Conservation (phyloP, 2,329 filamentous ascomycete species). For the Aspergillus pseudoterreus region DNA sequence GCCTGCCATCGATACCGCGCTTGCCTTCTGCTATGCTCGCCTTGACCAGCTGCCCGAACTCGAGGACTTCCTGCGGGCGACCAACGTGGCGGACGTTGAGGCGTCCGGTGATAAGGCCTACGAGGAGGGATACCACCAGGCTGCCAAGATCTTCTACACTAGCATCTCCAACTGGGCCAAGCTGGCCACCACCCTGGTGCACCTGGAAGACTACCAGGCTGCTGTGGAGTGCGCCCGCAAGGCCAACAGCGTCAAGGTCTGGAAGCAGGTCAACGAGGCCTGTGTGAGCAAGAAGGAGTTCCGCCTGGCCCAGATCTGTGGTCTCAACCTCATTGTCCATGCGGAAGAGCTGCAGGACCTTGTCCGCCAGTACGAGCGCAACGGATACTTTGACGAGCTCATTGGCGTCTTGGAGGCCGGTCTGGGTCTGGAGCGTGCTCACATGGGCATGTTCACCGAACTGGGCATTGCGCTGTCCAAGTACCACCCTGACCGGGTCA, state of each 20-base stretch:
- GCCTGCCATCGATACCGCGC: slow-evolving; percentile 84
- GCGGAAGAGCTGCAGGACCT: slow-evolving; percentile 91
- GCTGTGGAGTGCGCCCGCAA: slow-evolving; percentile 97
- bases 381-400: slow-evolving; percentile 98
- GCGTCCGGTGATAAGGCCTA: slow-evolving; percentile 98
- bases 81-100: slow-evolving; percentile 94
- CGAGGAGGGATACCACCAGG: slow-evolving; percentile 87
- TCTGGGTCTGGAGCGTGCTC: slow-evolving; percentile 82
- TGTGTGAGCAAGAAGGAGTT: slow-evolving; percentile 98
- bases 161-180: slow-evolving; percentile 99
- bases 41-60: slow-evolving; percentile 88
- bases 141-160: slow-evolving; percentile 96
- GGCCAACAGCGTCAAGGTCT: slow-evolving; percentile 98
- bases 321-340: slow-evolving; percentile 95
- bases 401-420: slow-evolving; percentile 92
- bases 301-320: slow-evolving; percentile 96
- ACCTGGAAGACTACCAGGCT: slow-evolving; percentile 93
- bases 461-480: slow-evolving; percentile 88
- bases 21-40: slow-evolving; percentile 90
- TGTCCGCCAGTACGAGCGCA: slow-evolving; percentile 93
- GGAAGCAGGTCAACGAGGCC: slow-evolving; percentile 96
- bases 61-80: slow-evolving; percentile 89
- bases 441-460: slow-evolving; percentile 97
- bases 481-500: slow-evolving; percentile 91
- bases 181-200: slow-evolving; percentile 94